phyloP scores from a whole-genome alignment of 768 basidiomycete genomes.

The Russula olivacea region DNA sequence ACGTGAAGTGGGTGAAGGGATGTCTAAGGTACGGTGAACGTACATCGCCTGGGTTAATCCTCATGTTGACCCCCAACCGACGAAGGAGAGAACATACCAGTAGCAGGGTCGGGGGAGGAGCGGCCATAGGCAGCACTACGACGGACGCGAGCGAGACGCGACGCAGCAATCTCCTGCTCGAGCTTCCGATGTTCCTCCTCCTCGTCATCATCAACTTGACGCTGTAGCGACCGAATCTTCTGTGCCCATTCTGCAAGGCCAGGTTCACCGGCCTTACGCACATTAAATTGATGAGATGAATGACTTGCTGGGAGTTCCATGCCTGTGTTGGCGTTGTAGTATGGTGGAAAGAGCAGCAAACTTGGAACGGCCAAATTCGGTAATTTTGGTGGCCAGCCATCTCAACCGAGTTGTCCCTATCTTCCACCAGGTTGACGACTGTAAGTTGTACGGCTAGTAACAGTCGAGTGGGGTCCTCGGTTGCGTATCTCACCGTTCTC shows the following conservation, averaged over 20 bases:
- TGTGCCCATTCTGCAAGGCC: constrained; percentile 78
- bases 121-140: constrained; percentile 40
- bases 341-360: neutral
- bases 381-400: neutral
- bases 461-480: no score
- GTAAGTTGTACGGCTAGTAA: no score
- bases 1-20: constrained; percentile 1
- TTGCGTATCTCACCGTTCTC: no score
- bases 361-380: constrained; percentile 8
- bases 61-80: neutral
- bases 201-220: constrained; percentile 76
- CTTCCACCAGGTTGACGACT: no score
- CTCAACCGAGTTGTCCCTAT: no score
- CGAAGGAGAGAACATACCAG: constrained; percentile 11
- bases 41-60: constrained; percentile 12
- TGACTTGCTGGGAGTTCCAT: constrained; percentile 21
- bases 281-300: constrained; percentile 18
- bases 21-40: neutral
- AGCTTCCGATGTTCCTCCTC: constrained; percentile 69
- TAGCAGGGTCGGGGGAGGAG: constrained; percentile 35
- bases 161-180: constrained; percentile 48
- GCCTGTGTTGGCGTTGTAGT: neutral
- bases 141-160: constrained; percentile 42
- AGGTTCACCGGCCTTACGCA: constrained; percentile 45
- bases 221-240: constrained; percentile 73